Base-by-base conservation (phyloP, 352 stramenopile species). In the Peronospora tabacina region DNA sequence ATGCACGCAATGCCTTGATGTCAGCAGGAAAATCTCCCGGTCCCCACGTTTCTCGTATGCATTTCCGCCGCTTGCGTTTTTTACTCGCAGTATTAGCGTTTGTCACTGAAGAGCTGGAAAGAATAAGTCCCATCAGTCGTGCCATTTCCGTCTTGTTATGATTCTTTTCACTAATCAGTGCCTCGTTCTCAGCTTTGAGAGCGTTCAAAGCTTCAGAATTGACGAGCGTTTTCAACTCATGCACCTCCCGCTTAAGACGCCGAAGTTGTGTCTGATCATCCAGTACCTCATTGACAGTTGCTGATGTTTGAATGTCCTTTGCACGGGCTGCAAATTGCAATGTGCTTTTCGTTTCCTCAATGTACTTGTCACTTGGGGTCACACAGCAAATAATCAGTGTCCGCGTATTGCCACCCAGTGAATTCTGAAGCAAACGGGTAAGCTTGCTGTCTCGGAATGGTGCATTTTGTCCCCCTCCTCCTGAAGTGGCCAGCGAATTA, bases 271-370 rank as follows among this genome's bases (percentile, higher is more conserved):
- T 82, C 46, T 97, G 91, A 61, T 98, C 89, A 57, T 98, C 90
- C 5, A 96, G 58, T 9, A 96, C 73, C 61, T 95, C 84, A 51
- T 96, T 96, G 43, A 95, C 85, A 0, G 54, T 71, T 5, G 82
- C 85, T 3, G 74, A 75, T 10, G 80, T 94, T 53, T 88, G 61
- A 40, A 96, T 88, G 30, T 71, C 90, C 61, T 97, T 97, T 45
- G 90, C 90, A 13, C 90, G 80, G 13, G 93, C 84, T 9, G 90
- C 90, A 45, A 97, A 97, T 62, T 97, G 90, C 36, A 97, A 50
- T 43, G 90, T 97, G 15, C 78, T 94, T 45, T 89, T 81, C 29
- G 87, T 95, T 43, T 93, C 80, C 37, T 93, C 81, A 10, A 86
- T 19, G 51, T 72, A 86, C 28, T 74, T 66, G 43, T 88, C 78